Base-by-base conservation (phyloP, 768 basidiomycete genomes). In the Strobilomyces confusus region DNA sequence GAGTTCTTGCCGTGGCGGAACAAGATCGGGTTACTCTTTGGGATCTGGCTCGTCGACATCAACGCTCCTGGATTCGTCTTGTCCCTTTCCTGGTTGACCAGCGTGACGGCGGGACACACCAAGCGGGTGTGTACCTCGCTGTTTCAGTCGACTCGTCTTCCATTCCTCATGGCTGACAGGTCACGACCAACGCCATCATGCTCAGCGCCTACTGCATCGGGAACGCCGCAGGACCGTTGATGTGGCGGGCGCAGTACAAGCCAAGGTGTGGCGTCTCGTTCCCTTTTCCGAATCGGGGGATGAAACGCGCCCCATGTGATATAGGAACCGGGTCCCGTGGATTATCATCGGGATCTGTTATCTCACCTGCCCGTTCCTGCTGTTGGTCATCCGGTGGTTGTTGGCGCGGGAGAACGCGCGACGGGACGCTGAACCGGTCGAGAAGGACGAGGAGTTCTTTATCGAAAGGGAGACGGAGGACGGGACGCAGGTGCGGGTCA, bases 301-400 rank as follows among this genome's bases (percentile, higher is more conserved):
- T 41, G 29, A 25, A 17, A 12, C 19, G 6, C 29, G 34, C 20
- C 22, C 55, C n/a, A n/a, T n/a, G n/a, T n/a, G n/a, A 17, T n/a
- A 22, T 26, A 86, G 86, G 44, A 87, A 89, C 58, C 83, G 77
- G 51, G 66, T 90, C 26, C 89, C 89, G 3, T 92, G 90, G 89
- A 79, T 78, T 48, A 76, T 91, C 59, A 90, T 91, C 51, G 81
- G 84, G 3, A 64, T 82, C 48, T 86, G 84, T 69, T 83, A 85
- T 63, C 55, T 72, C 12, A 54, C 65, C 29, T 84, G 84, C 66
- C 82, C 84, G 42, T 26, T 71, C 13, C 43, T 79, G 58, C 47
- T 79, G 15, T 71, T 83, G 22, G 23, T 64, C 34, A 80, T 91
- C 52, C 81, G 86, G 20, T 69, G 59, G 50, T 38, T 82, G 26